Conservation (phyloP, 2,329 filamentous ascomycete species). For the Sphaceloma murrayae region DNA sequence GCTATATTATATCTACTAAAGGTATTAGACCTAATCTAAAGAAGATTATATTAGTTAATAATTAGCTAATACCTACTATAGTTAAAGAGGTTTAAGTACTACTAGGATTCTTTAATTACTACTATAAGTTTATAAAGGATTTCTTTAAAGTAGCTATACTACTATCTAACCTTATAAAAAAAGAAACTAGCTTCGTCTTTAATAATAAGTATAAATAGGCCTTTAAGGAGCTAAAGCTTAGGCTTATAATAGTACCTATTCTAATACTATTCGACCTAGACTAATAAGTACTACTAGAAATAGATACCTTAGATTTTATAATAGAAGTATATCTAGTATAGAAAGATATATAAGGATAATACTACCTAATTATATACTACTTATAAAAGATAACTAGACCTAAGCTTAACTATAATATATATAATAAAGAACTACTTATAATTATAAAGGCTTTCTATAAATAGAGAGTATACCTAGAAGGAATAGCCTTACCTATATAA, state of each 20-base stretch:
- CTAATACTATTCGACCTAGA: conserved; percentile 16
- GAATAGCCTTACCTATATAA: conserved; percentile 1
- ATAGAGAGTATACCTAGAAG: conserved; percentile 17
- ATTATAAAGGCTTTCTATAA: conserved; percentile 18
- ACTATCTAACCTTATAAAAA: conserved; percentile 2
- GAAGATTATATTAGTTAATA: conserved; percentile 2
- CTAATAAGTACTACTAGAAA: conserved; percentile 12
- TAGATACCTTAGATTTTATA: conserved; percentile 16
- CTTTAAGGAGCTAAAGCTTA: conserved; percentile 15
- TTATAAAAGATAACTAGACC: conserved; percentile 13
- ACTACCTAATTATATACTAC: conserved; percentile 14
- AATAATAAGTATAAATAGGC: neutral
- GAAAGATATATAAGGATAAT: neutral
- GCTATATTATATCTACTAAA: conserved; percentile 17
- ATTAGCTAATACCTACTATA: conserved; percentile 6
- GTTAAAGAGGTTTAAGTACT: conserved; percentile 17
- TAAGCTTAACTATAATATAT: conserved; percentile 17
- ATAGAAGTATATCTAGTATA: conserved; percentile 15
- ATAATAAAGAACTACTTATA: conserved; percentile 19
- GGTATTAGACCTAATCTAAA: conserved; percentile 6
- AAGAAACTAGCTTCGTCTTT: neutral
- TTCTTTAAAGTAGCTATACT: neutral
- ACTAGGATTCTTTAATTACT: conserved; percentile 19
- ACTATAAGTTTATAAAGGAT: conserved; percentile 3
- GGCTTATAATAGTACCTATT: conserved; percentile 15